A percentile compares a stretch with the other conserved stretches of the same genome.
These are phyloP conservation scores for Euphorbia peplus DNA, from an alignment of 345 rosid species.

Conservation along the genomic window DNA sequence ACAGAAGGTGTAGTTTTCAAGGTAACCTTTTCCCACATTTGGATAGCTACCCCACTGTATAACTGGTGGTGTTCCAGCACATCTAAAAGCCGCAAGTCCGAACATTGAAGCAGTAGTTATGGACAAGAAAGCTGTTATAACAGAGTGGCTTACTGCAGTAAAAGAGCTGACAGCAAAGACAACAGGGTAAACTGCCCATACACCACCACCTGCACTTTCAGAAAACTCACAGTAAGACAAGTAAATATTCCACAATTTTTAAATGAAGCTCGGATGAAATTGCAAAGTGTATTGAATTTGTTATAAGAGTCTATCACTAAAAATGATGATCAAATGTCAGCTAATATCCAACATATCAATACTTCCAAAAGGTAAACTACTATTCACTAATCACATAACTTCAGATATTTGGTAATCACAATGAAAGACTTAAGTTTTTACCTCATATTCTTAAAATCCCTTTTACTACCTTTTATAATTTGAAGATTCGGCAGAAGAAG, in stretches of 20 bases:
- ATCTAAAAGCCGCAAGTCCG: constrained; percentile 60
- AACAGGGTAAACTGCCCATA: constrained; percentile 80
- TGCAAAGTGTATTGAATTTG: neutral
- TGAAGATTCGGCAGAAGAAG: neutral
- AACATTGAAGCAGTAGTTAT: constrained; percentile 58
- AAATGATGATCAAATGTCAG: neutral
- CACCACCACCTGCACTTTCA: constrained; percentile 70
- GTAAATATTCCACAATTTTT: neutral
- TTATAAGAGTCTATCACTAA: neutral
- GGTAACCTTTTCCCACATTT: constrained; percentile 64
- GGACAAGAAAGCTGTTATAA: constrained; percentile 41
- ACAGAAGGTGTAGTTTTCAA: constrained; percentile 77
- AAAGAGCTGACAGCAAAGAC: constrained; percentile 62
- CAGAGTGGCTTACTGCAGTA: constrained; percentile 50
- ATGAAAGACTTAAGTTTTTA: neutral
- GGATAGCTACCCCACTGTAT: constrained; percentile 82
- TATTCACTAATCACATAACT: neutral
- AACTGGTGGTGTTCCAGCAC: constrained; percentile 63
- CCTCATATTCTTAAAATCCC: neutral
- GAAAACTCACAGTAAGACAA: constrained; percentile 11
- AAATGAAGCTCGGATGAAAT: neutral
- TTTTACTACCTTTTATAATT: neutral
- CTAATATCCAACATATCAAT: neutral
- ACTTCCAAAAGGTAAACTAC: neutral
- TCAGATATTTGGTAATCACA: neutral